Conservation (phyloP, 1,139 yeast species). For the Lodderomyces theae region DNA sequence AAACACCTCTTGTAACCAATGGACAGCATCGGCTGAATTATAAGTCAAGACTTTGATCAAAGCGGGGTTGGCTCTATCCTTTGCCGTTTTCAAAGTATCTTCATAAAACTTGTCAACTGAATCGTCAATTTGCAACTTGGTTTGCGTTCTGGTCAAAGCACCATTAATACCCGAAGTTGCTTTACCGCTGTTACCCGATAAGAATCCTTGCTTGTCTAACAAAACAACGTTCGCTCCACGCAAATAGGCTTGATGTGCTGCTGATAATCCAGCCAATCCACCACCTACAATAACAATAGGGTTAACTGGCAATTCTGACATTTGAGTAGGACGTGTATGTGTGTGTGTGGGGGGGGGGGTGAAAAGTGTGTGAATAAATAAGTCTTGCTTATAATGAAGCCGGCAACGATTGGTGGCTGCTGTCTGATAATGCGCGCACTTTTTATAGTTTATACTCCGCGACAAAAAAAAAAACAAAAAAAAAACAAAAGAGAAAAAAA, state of each 20-base stretch:
- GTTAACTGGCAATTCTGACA: slow-evolving; percentile 26
- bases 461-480: no score
- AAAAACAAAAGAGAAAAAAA: no score
- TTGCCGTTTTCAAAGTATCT: slow-evolving; percentile 68
- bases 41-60: slow-evolving; percentile 51
- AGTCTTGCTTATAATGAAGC: background rate
- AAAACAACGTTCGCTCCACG: slow-evolving; percentile 57
- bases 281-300: slow-evolving; percentile 71
- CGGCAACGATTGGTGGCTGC: slow-evolving; percentile 1
- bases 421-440: slow-evolving; percentile 3
- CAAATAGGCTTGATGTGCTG: slow-evolving; percentile 64
- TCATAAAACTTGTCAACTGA: slow-evolving; percentile 56
- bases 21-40: slow-evolving; percentile 59
- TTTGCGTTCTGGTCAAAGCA: slow-evolving; percentile 62
- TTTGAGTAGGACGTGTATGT: slow-evolving; percentile 3
- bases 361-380: background rate
- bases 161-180: slow-evolving; percentile 87
- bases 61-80: slow-evolving; percentile 55
- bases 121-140: slow-evolving; percentile 48
- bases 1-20: slow-evolving; percentile 68
- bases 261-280: slow-evolving; percentile 77
- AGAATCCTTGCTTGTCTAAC: slow-evolving; percentile 59
- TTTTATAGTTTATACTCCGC: no score
- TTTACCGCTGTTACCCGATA: slow-evolving; percentile 78
- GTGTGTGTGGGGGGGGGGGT: background rate